Evolutionary conservation across 2,329 filamentous ascomycete genomes (phyloP), one percentile per base, ranked within the genome.

Genomic region (Calonectria montana): DNA sequence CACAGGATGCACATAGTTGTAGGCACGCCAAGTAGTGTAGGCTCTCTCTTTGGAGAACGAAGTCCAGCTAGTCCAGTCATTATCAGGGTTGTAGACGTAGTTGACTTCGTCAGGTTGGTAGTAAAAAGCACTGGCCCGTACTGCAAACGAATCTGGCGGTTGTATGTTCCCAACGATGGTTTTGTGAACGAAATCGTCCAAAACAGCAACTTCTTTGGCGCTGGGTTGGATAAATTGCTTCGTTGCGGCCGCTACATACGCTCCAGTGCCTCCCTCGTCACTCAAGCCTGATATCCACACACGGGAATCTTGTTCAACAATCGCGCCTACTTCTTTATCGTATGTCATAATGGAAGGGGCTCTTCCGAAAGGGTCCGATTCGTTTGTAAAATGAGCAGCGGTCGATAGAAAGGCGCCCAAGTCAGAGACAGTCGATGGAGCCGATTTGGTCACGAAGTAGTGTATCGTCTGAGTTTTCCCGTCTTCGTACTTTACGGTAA

Each of bases 211-310:
- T 72, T 91, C 88, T 0, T 79, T 80, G 0, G 86, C 82, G 12
- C 85, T 80, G 0, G 90, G 89, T 39, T 88, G 87, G 8, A 86
- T 78, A 2, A 84, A 84, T 69, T 90, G 87, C 80, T 92, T 91
- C 81, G 89, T 86, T 2, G 86, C 81, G 0, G 88, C 87, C 0
- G 89, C 88, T 0, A 91, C 84, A 72, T 87, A 91, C 0, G 89
- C 86, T 1, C 89, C 89, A 0, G 88, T 87, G 1, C 90, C 90
- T 0, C 84, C 90, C 80, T 92, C 90, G 69, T 91, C 90, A 67
- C 88, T 91, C 0, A 92, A 83, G 0, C 90, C 90, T 0, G 89
- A 86, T 5, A 91, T 87, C 90, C 90, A 91, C 8, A 86, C 89
- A 1, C 90, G 85, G 1, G 83, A 69, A 39, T 88, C 86, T 63